Base-by-base conservation (phyloP, 2,329 filamentous ascomycete species). In the Phaeosphaeria sp. region DNA sequence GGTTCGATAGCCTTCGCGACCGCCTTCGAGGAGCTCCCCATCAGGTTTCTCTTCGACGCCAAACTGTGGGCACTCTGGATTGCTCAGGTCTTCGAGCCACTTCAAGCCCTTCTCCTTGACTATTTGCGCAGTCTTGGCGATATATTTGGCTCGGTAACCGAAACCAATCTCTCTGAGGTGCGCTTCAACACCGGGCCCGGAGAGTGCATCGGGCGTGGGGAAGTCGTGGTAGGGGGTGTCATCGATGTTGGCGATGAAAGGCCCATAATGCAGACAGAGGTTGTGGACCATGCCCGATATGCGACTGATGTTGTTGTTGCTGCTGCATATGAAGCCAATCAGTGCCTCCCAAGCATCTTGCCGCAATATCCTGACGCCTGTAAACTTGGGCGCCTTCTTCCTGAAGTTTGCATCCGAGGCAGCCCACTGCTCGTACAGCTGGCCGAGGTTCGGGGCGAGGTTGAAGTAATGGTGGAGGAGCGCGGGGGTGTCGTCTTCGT, bases 281-380 rank as follows among this genome's bases (percentile, higher is more conserved):
- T 97, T 98, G 67, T 96, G 89, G 21, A 94, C 93, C 95, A 99
- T 99, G 78, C 96, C 91, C 5, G 91, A 94, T 74, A 99, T 99
- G 40, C 95, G 87, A 2, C 89, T 86, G 59, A 99, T 99, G 74
- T 99, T 97, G 80, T 99, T 99, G 79, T 99, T 99, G 78, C 93
- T 97, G 78, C 93, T 97, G 83, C 95, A 99, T 63, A 99, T 99
- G 78, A 99, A 99, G 55, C 91, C 89, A 22, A 99, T 83, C 21
- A 99, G 82, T 0, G 95, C 89, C 77, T 99, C 95, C 95, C 96
- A 99, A 1, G 94, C 89, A 81, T 97, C 93, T 79, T 99, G 95
- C 68, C 90, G 91, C 45, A 99, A 81, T 64, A 99, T 97, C 21
- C 95, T 89, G 55, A 99, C 91, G 13, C 96, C 95, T 0, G 90